These are phyloP conservation scores for Vigna reflexopilosa DNA, from an alignment of 306 rosid genomes.

Conservation along the genomic window DNA sequence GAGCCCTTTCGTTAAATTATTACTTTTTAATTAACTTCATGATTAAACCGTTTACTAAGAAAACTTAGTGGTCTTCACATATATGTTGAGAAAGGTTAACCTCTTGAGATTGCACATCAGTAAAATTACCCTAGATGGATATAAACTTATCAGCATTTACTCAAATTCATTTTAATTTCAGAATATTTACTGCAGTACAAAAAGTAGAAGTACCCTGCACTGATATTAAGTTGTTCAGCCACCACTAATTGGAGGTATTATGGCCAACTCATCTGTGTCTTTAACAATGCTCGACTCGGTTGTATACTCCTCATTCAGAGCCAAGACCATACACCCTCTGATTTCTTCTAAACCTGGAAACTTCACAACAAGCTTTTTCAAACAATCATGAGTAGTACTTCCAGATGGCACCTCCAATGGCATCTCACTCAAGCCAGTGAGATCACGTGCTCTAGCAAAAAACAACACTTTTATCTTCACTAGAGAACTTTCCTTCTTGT, in stretches of 20 bases:
- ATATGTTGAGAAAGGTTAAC: slow-evolving; percentile 20
- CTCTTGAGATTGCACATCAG: not conserved
- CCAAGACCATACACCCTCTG: slow-evolving; percentile 73
- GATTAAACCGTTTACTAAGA: not conserved
- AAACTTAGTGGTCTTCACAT: not conserved
- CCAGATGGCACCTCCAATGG: slow-evolving; percentile 74
- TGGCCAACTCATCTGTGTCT: slow-evolving; percentile 81
- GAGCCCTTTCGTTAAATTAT: not conserved
- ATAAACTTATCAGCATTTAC: slow-evolving; percentile 26
- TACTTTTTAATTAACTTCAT: not conserved
- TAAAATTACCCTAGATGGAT: slow-evolving; percentile 1
- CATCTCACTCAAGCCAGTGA: slow-evolving; percentile 69
- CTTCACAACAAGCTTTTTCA: slow-evolving; percentile 60
- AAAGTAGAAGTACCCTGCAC: slow-evolving; percentile 2
- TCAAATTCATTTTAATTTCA: not conserved
- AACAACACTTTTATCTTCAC: slow-evolving; percentile 77
- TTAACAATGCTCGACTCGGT: slow-evolving; percentile 61
- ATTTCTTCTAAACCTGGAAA: slow-evolving; percentile 82
- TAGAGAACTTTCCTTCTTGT: slow-evolving; percentile 35
- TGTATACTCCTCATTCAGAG: slow-evolving; percentile 85
- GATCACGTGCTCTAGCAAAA: slow-evolving; percentile 90
- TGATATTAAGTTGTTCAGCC: slow-evolving; percentile 50
- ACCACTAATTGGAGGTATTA: slow-evolving; percentile 92
- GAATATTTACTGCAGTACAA: slow-evolving; percentile 4
- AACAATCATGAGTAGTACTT: slow-evolving; percentile 77